These are phyloP conservation scores for Notholithocarpus densiflorus DNA, from an alignment of 306 rosid species.

Conservation along the genomic window DNA sequence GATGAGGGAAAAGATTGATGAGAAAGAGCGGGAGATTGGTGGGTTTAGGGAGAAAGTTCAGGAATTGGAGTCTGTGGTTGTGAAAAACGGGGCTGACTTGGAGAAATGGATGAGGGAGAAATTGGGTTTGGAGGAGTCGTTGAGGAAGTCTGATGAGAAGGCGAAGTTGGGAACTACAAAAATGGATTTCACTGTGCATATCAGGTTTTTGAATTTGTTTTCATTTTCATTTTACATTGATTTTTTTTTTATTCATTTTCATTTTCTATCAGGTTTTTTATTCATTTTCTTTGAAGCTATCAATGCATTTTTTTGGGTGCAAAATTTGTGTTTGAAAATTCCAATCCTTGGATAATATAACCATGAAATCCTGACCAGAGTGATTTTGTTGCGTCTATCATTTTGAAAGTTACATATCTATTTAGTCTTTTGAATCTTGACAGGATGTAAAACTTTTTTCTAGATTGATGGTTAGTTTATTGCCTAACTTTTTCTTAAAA, in stretches of 20 bases:
- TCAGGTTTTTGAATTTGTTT: conserved; percentile 42
- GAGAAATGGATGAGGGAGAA: too few species aligned
- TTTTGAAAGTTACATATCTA: neutral
- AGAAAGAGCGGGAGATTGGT: too few species aligned
- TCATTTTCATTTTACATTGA: neutral
- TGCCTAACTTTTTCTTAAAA: neutral
- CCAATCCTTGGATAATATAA: too few species aligned
- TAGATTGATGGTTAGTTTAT: neutral
- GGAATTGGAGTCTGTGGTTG: too few species aligned
- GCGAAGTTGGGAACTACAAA: conserved; percentile 44
- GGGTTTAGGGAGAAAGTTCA: too few species aligned
- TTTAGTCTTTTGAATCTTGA: neutral
- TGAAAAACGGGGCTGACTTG: too few species aligned
- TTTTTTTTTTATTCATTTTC: too few species aligned
- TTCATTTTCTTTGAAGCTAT: neutral
- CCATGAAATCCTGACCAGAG: too few species aligned
- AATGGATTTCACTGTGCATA: conserved; percentile 85
- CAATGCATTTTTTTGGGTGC: neutral
- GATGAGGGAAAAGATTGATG: too few species aligned
- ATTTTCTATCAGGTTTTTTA: too few species aligned
- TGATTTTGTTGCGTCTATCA: neutral
- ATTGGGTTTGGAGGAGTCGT: too few species aligned
- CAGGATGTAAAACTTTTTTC: neutral
- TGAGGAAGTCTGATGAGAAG: too few species aligned
- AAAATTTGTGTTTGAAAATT: neutral